Evolutionary conservation across 2,329 filamentous ascomycete species (phyloP), one percentile per base, ranked within the genome.

Genomic region (Sporothrix brunneoviolacea): DNA sequence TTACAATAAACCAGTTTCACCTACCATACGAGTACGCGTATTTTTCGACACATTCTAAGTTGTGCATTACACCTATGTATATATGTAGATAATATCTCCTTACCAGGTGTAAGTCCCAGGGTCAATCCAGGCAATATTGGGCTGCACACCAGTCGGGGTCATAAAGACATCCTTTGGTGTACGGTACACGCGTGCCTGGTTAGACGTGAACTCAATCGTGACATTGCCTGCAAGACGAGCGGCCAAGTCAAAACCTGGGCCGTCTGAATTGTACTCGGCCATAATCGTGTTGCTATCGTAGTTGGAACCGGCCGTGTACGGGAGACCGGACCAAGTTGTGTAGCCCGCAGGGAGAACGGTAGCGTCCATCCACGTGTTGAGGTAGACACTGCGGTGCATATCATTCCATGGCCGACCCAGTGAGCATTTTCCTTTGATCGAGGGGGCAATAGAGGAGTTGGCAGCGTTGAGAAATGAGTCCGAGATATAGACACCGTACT

Each of bases 341-440:
- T 83, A 84, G 2, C 80, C 80, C 2, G 65, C 68, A 0, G 74
- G 66, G 33, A 66, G 55, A 22, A 83, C 74, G 40, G 72, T 76
- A 5, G 68, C 68, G 58, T 83, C 52, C 6, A 83, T 65, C 55
- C 76, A 78, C 2, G 68, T 72, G 10, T 73, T 63, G 48, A 76
- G 73, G 55, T 82, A 83, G 53, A 84, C 69, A 30, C 74, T 77
- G 18, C 76, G 71, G 54, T 82, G 78, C 28, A 69, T 64, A 0
- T 72, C 67, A 58, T 84, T 84, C 75, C 81, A 84, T 0, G 80
- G 80, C n/a, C 81, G 65, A 1, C 81, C 81, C 0, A 84, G 70
- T 0, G 79, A 68, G 59, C 80, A 84, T 55, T 69, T 65, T 0
- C 72, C 73, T 15, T 57, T 55, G 21, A 68, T 59, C 4, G 52